Percentiles rank a stretch among this genome's conserved stretches.
phyloP scores from a whole-genome alignment of 371 early-diverging fungal genomes.

The Apophysomyces sp. region DNA sequence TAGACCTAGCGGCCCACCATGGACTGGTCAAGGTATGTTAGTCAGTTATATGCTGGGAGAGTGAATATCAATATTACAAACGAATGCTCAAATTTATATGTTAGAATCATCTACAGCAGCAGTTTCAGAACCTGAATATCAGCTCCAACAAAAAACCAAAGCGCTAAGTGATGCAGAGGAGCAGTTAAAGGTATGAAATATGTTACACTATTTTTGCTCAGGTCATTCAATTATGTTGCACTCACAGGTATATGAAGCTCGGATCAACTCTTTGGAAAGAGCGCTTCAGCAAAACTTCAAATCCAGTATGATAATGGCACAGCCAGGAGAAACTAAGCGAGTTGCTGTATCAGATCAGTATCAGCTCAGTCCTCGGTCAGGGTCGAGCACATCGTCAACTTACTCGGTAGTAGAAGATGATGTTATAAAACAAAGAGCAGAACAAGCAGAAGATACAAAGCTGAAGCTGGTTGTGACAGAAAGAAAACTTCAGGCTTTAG shows the following conservation, averaged over 20 bases:
- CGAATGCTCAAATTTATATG: neutral
- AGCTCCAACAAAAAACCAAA: conserved; percentile 37
- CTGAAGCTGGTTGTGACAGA: neutral
- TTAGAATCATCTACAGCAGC: conserved; percentile 9
- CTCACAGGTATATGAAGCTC: conserved; percentile 37
- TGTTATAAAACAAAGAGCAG: neutral
- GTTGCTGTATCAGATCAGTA: neutral
- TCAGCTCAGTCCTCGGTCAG: neutral
- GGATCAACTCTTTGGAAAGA: conserved; percentile 47
- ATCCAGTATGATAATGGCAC: conserved; percentile 5
- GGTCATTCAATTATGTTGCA: neutral
- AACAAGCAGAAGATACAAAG: conserved; percentile 2
- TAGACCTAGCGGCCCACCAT: neutral
- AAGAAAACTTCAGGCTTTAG: conserved; percentile 4
- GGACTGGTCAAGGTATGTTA: neutral
- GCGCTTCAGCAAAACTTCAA: conserved; percentile 38
- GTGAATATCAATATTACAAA: conserved; percentile 1
- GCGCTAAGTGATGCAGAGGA: conserved; percentile 31
- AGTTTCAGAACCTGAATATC: conserved; percentile 14
- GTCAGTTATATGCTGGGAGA: conserved; percentile 7
- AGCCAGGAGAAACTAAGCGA: neutral
- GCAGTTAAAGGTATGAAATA: conserved; percentile 26
- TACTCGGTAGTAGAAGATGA: conserved; percentile 23
- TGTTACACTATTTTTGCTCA: neutral
- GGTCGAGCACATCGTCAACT: conserved; percentile 9